Conservation (phyloP, 2,329 filamentous ascomycete genomes). For the Penicillium verrucosum region DNA sequence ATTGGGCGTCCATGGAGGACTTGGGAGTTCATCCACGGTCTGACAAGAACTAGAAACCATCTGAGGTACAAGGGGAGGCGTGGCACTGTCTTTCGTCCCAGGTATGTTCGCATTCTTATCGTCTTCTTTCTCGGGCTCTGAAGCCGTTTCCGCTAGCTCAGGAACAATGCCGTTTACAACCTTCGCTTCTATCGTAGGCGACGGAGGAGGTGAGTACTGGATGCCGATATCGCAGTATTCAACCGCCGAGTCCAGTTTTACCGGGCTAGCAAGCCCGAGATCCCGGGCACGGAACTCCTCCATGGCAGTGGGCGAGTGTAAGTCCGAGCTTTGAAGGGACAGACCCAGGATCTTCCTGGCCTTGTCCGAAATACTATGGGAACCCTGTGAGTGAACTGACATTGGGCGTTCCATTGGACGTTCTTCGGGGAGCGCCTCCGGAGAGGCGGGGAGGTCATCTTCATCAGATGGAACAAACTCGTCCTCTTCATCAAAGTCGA, state of each 20-base stretch:
- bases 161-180: conserved; percentile 6
- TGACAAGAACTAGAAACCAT: conserved; percentile 46
- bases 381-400: conserved; percentile 41
- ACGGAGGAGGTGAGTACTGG: conserved; percentile 80
- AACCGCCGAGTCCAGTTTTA: conserved; percentile 46
- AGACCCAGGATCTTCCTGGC: conserved; percentile 48
- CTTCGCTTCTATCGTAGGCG: conserved; percentile 50
- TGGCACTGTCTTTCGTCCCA: conserved; percentile 28
- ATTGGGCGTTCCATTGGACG: conserved; percentile 40
- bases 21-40: conserved; percentile 40
- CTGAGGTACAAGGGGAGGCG: conserved; percentile 31
- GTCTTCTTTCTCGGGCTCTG: not conserved
- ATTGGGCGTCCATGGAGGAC: conserved; percentile 36
- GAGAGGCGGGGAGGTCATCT: conserved; percentile 60
- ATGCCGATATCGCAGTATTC: conserved; percentile 72
- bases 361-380: conserved; percentile 37
- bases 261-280: conserved; percentile 43
- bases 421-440: conserved; percentile 44
- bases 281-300: conserved; percentile 24
- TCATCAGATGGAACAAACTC: conserved; percentile 61
- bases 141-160: conserved; percentile 24
- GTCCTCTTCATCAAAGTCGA: conserved; percentile 81
- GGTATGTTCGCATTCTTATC: not conserved
- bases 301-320: conserved; percentile 26
- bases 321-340: conserved; percentile 32